Base-by-base conservation (phyloP, 2,329 filamentous ascomycete species). In the Tolypocladium endophyticum region DNA sequence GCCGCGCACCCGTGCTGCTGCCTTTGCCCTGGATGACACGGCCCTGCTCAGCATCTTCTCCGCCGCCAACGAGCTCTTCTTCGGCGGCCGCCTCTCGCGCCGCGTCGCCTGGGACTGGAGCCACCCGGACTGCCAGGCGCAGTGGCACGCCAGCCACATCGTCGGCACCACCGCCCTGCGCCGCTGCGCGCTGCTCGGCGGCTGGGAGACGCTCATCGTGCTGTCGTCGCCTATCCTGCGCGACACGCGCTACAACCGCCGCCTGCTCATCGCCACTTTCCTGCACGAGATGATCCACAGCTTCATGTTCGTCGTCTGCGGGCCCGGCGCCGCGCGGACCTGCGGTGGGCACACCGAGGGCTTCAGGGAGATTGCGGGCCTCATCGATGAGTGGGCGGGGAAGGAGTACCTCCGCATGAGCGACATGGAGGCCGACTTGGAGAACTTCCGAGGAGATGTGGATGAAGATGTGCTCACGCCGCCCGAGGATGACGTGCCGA, bases 241-340 rank as follows among this genome's bases (percentile, higher is more conserved):
- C 45, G 76, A 81, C 63, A 76, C 71, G 18, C 76, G 74, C 56
- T 87, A 84, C 69, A 85, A 84, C 67, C 74, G 84, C 6, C 76
- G 83, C 8, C 74, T 87, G 20, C 76, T 87, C 59, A 85, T 87
- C 56, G 83, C 82, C 8, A 85, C 85, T 0, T 87, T 88, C 63
- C 67, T 88, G 55, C 85, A 87, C 67, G 85, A 88, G 71, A 79
- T 87, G 64, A 84, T 87, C 55, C 85, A 87, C 71, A 84, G 84
- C 70, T 87, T 86, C 66, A 73, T 87, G 20, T 87, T 87, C 64
- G 79, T 87, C 60, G 76, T 74, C 57, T 86, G 83, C 64, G 85
- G 85, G 4, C 81, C 84, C 67, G 52, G 84, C 84, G 0, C 73
- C 79, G 41, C 72, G 76, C 30, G 74, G 2, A 53, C 50, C 11